Percentiles rank a stretch among this genome's conserved stretches.
Conservation (phyloP, 2,329 filamentous ascomycete genomes). For the Alternaria conjuncta region DNA sequence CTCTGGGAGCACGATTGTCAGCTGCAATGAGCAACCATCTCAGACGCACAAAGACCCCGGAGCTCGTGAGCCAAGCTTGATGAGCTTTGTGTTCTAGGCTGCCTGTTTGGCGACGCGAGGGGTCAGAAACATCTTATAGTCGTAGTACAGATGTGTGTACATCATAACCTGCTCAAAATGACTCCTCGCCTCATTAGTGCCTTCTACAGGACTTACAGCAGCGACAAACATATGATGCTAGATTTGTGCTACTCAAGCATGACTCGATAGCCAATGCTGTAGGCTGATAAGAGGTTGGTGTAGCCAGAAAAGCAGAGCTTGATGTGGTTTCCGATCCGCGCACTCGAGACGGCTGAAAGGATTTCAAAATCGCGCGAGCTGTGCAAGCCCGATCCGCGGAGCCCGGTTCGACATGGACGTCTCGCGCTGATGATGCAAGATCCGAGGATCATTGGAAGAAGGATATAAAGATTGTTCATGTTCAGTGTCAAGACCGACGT, state of each 20-base stretch:
- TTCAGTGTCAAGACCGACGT: not conserved
- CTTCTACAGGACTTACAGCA: not conserved
- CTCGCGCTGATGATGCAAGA: not conserved
- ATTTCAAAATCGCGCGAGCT: not conserved
- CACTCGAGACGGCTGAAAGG: not conserved
- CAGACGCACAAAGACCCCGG: not conserved
- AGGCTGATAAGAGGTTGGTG: not conserved
- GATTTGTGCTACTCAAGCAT: not conserved
- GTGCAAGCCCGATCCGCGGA: not conserved
- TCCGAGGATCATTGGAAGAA: not conserved
- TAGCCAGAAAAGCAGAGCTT: not conserved
- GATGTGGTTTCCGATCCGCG: not conserved
- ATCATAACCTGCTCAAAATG: not conserved
- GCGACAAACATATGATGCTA: not conserved
- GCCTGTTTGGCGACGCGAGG: not conserved
- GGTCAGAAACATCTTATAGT: conserved; percentile 55
- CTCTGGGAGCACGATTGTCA: not conserved
- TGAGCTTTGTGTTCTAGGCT: not conserved
- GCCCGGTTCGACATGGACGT: not conserved
- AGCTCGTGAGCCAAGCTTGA: not conserved
- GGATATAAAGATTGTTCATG: not conserved
- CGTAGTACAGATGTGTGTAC: conserved; percentile 43
- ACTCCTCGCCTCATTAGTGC: not conserved
- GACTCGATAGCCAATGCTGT: not conserved
- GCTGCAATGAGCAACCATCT: not conserved